Evolutionary conservation across 2,329 filamentous ascomycete species (phyloP), one percentile per base, ranked within the genome.

Genomic region (Paecilomyces formosus): DNA sequence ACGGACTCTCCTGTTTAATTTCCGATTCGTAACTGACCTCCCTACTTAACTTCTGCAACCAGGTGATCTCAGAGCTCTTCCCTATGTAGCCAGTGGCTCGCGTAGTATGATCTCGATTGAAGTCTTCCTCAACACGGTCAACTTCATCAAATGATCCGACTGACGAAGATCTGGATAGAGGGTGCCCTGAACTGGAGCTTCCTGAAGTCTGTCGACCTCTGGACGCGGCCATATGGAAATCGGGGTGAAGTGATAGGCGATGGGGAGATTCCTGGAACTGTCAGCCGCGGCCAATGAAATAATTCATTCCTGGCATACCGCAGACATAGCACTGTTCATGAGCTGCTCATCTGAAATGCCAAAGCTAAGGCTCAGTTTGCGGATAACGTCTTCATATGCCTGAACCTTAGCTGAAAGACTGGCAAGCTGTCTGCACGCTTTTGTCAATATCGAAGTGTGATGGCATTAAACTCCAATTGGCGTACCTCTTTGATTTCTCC

Each of bases 41-140:
- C 58, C 72, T 70, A 35, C 63, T 68, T 9, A 78, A 62, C 21
- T 65, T 71, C 51, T 78, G 75, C 8, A 78, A 65, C 77, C 77
- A 79, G 33, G 67, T 71, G n/a, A 78, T 71, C 53, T 78, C 76
- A 0, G 76, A 78, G 58, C 74, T 76, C 59, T 73, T 75, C 8
- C 77, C 77, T 62, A 77, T 74, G 57, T 73, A 79, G 0, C 76
- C 74, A 4, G 73, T 77, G 8, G 72, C 69, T 35, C 72, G 68
- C n/a, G 73, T 67, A 15, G 65, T 63, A 35, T 74, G 71, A 45
- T 74, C 71, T 57, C 68, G 67, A 39, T 75, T 74, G 60, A 76
- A 78, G 55, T 78, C 77, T 63, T 78, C 74, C 28, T 75, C 70
- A 6, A 76, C 73, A 33, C 72, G 68, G 57, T 77, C 77, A n/a